phyloP scores from a whole-genome alignment of 805 yeast species.

The Pichia cephalocereana region DNA sequence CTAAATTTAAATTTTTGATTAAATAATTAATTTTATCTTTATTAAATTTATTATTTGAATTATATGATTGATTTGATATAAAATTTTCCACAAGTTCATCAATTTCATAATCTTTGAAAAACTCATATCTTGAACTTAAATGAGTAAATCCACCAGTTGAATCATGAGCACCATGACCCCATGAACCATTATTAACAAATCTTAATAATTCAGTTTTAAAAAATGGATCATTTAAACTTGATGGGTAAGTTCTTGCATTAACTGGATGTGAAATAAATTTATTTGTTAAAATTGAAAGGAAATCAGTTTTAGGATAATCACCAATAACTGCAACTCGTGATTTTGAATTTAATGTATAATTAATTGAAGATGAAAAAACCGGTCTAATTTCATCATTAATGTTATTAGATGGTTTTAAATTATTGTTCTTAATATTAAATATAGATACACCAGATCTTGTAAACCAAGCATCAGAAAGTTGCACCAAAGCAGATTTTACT shows the following conservation, averaged over 20 bases:
- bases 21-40: constrained; percentile 31
- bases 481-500: not conserved
- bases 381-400: not conserved
- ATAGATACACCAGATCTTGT: not conserved
- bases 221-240: constrained; percentile 33
- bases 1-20: constrained; percentile 43
- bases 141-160: constrained; percentile 48
- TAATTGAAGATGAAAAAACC: constrained; percentile 33
- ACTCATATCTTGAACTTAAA: constrained; percentile 83
- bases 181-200: constrained; percentile 27
- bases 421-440: too few species aligned
- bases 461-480: not conserved
- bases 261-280: constrained; percentile 45
- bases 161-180: constrained; percentile 30
- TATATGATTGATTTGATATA: constrained; percentile 48
- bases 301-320: constrained; percentile 37
- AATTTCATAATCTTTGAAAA: constrained; percentile 64
- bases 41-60: constrained; percentile 29
- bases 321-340: constrained; percentile 52
- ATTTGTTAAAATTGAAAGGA: constrained; percentile 51
- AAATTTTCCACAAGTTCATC: constrained; percentile 62
- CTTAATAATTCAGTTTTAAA: constrained; percentile 33
- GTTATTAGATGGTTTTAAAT: too few species aligned
- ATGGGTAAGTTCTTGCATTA: constrained; percentile 46
- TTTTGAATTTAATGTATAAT: constrained; percentile 28